phyloP scores from a whole-genome alignment of 2,329 filamentous ascomycete genomes.

The Monilinia polystroma region DNA sequence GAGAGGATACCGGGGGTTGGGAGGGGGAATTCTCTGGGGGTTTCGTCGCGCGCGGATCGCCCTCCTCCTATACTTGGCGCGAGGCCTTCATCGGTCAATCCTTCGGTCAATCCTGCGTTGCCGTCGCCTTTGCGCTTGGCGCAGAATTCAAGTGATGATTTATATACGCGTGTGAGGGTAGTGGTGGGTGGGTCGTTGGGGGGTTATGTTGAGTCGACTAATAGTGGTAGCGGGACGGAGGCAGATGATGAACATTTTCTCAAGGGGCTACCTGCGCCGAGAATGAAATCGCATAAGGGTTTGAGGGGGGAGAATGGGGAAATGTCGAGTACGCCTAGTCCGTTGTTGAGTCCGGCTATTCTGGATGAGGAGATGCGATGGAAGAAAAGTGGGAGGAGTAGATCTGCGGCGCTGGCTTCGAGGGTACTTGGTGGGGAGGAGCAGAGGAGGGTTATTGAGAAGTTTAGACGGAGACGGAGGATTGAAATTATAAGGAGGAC shows the following conservation, averaged over 20 bases:
- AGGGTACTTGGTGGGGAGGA: conserved; percentile 27
- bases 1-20: neutral
- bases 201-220: conserved; percentile 45
- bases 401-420: conserved; percentile 16
- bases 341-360: conserved; percentile 50
- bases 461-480: conserved; percentile 44
- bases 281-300: conserved; percentile 72
- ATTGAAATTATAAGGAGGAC: conserved; percentile 54
- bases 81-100: neutral
- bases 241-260: conserved; percentile 92
- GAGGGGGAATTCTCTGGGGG: neutral
- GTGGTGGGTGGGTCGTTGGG: conserved; percentile 22
- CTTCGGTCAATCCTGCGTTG: conserved; percentile 27
- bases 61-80: neutral
- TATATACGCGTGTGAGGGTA: conserved; percentile 28
- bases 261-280: conserved; percentile 80
- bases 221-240: conserved; percentile 89
- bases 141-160: conserved; percentile 40
- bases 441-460: conserved; percentile 38
- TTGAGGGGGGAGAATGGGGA: conserved; percentile 60
- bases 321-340: conserved; percentile 56
- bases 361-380: conserved; percentile 42
- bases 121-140: conserved; percentile 33
- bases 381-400: conserved; percentile 24
- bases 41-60: neutral